Base-by-base conservation (phyloP, 495 filamentous ascomycete species). In the Aspergillus homomorphus region DNA sequence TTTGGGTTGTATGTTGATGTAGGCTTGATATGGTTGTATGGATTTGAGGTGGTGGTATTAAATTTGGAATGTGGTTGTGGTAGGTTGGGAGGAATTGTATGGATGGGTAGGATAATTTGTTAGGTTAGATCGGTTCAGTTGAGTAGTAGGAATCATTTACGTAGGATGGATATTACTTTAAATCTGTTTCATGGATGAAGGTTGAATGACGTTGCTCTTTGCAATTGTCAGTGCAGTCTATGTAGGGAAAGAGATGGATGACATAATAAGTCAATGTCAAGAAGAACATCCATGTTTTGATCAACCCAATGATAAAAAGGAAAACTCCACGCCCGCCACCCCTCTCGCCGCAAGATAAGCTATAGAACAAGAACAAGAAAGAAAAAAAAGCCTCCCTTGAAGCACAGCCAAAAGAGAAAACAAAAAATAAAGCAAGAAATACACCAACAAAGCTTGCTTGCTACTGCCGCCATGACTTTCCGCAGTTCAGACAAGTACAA, bases 391-490 rank as follows among this genome's bases (percentile, higher is more conserved):
- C 30, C 30, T 6, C 7, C 19, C 52, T 21, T 10, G 23, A 21
- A 54, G n/a, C 51, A 53, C 41, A 45, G 20, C 64, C 61, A 52
- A 38, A 46, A 22, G 23, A 44, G 38, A 50, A 57, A 38, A 53
- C 18, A 24, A 5, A 28, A 20, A 23, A 42, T 9, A 28, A 23
- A 24, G 14, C n/a, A n/a, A n/a, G n/a, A n/a, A n/a, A n/a, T n/a
- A n/a, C n/a, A n/a, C n/a, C n/a, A n/a, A n/a, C n/a, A n/a, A n/a
- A n/a, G n/a, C n/a, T n/a, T n/a, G n/a, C n/a, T n/a, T n/a, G 12
- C 67, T 61, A 79, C 69, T 79, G 76, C 55, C 71, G 71, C 77
- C 79, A 80, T 26, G 75, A 75, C 60, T 81, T 81, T 54, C 77
- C 77, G 57, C 78, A 81, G 63, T 74, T 72, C 73, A 75, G 49